Base-by-base conservation (phyloP, 768 basidiomycete species). In the Scleroderma citrinum region DNA sequence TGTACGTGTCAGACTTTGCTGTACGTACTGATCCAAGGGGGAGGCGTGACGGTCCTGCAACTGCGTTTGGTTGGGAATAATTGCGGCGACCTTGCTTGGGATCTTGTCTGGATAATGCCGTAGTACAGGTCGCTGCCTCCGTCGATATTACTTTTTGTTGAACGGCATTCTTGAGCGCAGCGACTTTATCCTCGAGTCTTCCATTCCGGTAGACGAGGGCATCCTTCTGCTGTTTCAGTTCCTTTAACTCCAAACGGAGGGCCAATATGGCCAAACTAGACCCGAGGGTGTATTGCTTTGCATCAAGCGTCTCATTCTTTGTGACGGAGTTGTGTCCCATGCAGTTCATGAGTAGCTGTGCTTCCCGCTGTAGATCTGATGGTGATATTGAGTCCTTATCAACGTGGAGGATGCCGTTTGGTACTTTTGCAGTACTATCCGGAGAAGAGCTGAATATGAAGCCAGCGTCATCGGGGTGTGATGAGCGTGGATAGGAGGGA, bases 381-480 rank as follows among this genome's bases (percentile, higher is more conserved):
- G 78, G 72, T 17, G 61, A 56, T 13, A 81, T 59, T 21, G 80
- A 49, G 29, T 58, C 51, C 44, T 68, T 59, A 48, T 85, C 82
- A 48, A 77, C 69, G 6, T 72, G 71, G 31, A 85, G 65, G 35
- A 82, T 70, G 0, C 70, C 58, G 17, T 69, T 63, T 41, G 85
- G 67, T 44, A 75, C 73, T 14, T 55, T 44, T 3, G 78, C 76
- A 1, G 76, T 68, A 5, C 54, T 61, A 20, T 73, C 69, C 7
- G 76, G 48, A 5, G 74, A 78, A 1, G 71, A 64, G 56, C 71
- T 77, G 52, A 85, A 65, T 32, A 77, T 74, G 45, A 84, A 73
- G 0, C 78, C 84, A 2, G 82, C 76, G 6, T 85, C 85, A 29
- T 72, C 52, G 0, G 83, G 78, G 54, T 84, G 76, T 17, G 70